Conservation (phyloP, 768 basidiomycete genomes). For the Pulveroboletus sp. region DNA sequence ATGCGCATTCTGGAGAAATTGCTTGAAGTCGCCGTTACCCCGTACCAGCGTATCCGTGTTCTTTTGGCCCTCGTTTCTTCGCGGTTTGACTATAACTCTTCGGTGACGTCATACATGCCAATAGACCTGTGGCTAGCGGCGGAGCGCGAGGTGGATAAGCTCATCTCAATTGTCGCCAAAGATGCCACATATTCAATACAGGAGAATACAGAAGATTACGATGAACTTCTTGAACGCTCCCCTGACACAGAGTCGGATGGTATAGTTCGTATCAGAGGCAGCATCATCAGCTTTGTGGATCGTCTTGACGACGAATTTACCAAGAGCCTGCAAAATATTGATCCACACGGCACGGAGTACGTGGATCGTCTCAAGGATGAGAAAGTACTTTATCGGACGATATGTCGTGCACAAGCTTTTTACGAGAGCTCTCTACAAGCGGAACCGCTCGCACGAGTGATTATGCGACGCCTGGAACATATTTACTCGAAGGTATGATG, state of each 20-base stretch:
- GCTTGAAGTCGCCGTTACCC: slow-evolving; percentile 78
- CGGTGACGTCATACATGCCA: slow-evolving; percentile 84
- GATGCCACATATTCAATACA: slow-evolving; percentile 82
- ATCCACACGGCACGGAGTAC: slow-evolving; percentile 99
- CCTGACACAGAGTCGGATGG: slow-evolving; percentile 71
- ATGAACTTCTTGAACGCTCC: slow-evolving; percentile 80
- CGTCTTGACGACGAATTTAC: slow-evolving; percentile 98
- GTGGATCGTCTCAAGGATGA: slow-evolving; percentile 96
- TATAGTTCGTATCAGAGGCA: slow-evolving; percentile 86
- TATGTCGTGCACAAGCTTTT: slow-evolving; percentile 88
- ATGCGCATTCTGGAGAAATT: slow-evolving; percentile 87
- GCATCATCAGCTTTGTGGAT: slow-evolving; percentile 94
- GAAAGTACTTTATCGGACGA: slow-evolving; percentile 88
- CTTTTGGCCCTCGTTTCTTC: slow-evolving; percentile 91
- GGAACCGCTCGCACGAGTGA: slow-evolving; percentile 81
- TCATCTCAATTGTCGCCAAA: slow-evolving; percentile 73
- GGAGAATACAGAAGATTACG: slow-evolving; percentile 86
- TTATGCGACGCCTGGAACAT: slow-evolving; percentile 95
- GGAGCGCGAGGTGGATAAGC: slow-evolving; percentile 83
- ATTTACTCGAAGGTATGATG: slow-evolving; percentile 89
- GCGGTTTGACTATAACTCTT: slow-evolving; percentile 95
- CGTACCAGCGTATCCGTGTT: slow-evolving; percentile 93
- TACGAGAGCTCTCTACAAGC: slow-evolving; percentile 79
- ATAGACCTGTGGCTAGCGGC: slow-evolving; percentile 88
- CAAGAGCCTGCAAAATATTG: slow-evolving; percentile 94